Conservation (phyloP, 1,139 yeast species). For the Debaryomyces psychrophilus region DNA sequence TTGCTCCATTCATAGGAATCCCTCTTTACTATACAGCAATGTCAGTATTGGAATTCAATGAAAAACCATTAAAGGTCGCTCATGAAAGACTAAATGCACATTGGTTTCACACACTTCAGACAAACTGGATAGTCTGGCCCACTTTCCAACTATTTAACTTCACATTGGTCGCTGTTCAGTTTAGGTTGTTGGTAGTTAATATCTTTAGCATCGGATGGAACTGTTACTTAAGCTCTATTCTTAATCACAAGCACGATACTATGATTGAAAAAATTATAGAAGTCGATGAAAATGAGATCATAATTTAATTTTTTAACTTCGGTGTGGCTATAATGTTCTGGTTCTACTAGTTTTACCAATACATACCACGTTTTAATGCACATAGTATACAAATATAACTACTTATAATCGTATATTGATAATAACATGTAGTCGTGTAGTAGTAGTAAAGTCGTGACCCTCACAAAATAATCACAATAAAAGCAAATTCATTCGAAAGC, state of each 20-base stretch:
- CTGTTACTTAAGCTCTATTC: constrained; percentile 62
- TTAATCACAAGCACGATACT: constrained; percentile 16
- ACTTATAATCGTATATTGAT: background rate
- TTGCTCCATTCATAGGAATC: constrained; percentile 74
- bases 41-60: constrained; percentile 59
- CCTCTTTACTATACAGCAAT: constrained; percentile 70
- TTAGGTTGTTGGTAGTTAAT: constrained; percentile 70
- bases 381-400: background rate
- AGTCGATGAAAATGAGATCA: constrained; percentile 14
- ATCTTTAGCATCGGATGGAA: constrained; percentile 83
- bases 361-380: background rate
- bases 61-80: constrained; percentile 32
- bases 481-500: constrained; percentile 3
- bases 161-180: constrained; percentile 67
- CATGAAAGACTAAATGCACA: constrained; percentile 45
- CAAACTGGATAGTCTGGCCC: constrained; percentile 92
- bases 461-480: constrained; percentile 9
- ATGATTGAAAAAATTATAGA: constrained; percentile 6
- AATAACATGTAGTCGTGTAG: constrained; percentile 9
- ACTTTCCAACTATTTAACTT: constrained; percentile 75
- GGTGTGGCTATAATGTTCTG: background rate
- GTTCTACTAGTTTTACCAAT: background rate
- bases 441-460: constrained; percentile 7
- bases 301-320: constrained; percentile 7
- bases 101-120: constrained; percentile 62